Conservation (phyloP, 352 stramenopile genomes). For the Phytopythium delawarense region DNA sequence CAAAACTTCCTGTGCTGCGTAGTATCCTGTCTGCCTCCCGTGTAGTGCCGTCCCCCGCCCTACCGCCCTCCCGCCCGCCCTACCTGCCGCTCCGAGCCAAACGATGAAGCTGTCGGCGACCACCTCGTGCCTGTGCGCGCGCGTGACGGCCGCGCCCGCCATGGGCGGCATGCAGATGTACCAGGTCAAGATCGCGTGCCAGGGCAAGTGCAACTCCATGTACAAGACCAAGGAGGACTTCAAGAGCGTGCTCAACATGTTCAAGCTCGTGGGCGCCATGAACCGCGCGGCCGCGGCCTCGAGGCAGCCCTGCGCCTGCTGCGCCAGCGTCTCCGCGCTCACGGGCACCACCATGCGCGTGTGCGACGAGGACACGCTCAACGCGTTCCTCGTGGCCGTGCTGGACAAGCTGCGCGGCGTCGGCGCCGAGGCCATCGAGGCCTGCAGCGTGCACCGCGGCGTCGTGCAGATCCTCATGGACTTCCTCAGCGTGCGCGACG, state of each 20-base stretch:
- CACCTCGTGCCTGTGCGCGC: constrained; percentile 36
- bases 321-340: constrained; percentile 41
- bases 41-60: no score
- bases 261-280: constrained; percentile 74
- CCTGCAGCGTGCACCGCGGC: constrained; percentile 63
- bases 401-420: constrained; percentile 56
- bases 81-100: neutral
- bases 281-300: constrained; percentile 35
- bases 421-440: constrained; percentile 32
- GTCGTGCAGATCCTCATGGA: constrained; percentile 83
- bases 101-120: constrained; percentile 43
- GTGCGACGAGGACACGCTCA: constrained; percentile 51
- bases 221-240: constrained; percentile 87
- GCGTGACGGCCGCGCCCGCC: constrained; percentile 57
- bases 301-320: constrained; percentile 37
- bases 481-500: constrained; percentile 72
- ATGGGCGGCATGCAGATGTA: constrained; percentile 79
- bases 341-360: constrained; percentile 26
- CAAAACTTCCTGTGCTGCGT: constrained; percentile 6
- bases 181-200: constrained; percentile 73
- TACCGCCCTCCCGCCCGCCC: neutral
- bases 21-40: neutral
- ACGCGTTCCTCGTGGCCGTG: constrained; percentile 48
- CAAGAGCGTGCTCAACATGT: constrained; percentile 79
- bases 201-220: constrained; percentile 67